Evolutionary conservation across 2,329 filamentous ascomycete genomes (phyloP).

Genomic region (Monosporascus ibericus): DNA sequence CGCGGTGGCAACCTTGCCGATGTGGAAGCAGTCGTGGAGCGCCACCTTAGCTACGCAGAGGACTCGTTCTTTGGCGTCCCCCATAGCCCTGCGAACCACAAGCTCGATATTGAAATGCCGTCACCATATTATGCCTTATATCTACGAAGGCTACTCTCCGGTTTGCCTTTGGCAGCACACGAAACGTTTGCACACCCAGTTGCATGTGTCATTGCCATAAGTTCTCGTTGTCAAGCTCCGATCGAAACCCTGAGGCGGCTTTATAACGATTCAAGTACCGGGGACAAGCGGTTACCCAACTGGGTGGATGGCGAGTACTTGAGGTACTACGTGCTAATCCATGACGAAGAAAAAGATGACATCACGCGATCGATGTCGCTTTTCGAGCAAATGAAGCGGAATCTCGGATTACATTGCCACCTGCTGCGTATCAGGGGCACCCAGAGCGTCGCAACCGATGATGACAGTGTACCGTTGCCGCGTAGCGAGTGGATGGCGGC

Average conservation of each 20-base stretch:
- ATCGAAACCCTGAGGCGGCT: slow-evolving; percentile 82
- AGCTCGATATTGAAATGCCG: slow-evolving; percentile 43
- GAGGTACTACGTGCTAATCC: slow-evolving; percentile 91
- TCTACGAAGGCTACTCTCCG: slow-evolving; percentile 74
- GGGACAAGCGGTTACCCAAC: slow-evolving; percentile 64
- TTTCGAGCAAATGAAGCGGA: slow-evolving; percentile 99
- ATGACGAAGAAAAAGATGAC: slow-evolving; percentile 93
- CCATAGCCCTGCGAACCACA: slow-evolving; percentile 34
- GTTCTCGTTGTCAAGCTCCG: slow-evolving; percentile 74
- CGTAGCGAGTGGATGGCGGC: slow-evolving; percentile 86
- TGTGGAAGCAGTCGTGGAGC: slow-evolving; percentile 74
- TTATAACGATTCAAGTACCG: slow-evolving; percentile 78
- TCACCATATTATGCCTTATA: slow-evolving; percentile 85
- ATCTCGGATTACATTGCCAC: slow-evolving; percentile 93
- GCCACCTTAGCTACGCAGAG: slow-evolving; percentile 73
- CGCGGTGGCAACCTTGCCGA: slow-evolving; percentile 47
- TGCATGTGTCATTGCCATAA: slow-evolving; percentile 90
- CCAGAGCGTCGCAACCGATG: slow-evolving; percentile 81
- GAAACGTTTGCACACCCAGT: slow-evolving; percentile 95
- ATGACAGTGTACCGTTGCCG: slow-evolving; percentile 79
- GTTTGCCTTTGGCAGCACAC: slow-evolving; percentile 70
- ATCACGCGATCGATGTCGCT: slow-evolving; percentile 82
- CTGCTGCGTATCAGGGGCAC: slow-evolving; percentile 78
- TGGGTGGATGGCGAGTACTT: slow-evolving; percentile 93
- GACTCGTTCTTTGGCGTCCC: slow-evolving; percentile 38